Base-by-base conservation (phyloP, 805 yeast genomes). In the Debaryomyces maramus region DNA sequence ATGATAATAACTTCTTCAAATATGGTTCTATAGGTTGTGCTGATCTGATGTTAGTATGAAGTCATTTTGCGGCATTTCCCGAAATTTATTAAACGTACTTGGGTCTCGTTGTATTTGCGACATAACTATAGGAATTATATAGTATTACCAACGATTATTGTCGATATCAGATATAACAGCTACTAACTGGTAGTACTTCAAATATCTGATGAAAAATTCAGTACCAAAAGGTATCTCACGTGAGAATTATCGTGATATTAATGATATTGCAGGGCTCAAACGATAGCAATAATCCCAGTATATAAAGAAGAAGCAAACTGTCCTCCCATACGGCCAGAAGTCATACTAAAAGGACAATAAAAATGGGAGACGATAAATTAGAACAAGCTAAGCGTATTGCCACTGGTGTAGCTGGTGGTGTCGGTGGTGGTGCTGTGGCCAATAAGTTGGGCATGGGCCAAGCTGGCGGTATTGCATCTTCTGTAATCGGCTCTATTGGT, bases 11-110 rank as follows among this genome's bases (percentile, higher is more conserved):
- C 14, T 53, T 61, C 44, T 67, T 70, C 37, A 70, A 43, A 41
- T 69, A 66, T 14, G 70, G 65, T 49, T 67, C 73, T 30, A 70
- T 57, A 22, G 66, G 67, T 48, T 54, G 63, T 13, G 70, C 70
- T 64, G 28, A 41, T 31, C 19, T 2, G 15, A 14, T 20, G 36
- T 33, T 22, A 33, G 36, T 21, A 33, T 16, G 9, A 19, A 19
- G 10, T 11, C 7, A 17, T 26, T 10, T 15, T 10, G 17, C 3
- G n/a, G 13, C n/a, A 34, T 15, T 14, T 16, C 6, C 13, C 5
- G 28, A 32, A 16, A 20, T 3, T 5, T 1, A 1, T 5, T 9
- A 6, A 47, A 53, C 59, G 31, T 52, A 58, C 63, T 52, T 22
- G 57, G 55, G 38, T 58, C 63, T 33, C 45, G 61, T 29, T 39